A percentile compares a stretch with the other conserved stretches of the same genome.
Evolutionary conservation across 78 protist species (phyloP).

Genomic region (Dictyostelium citrinum): DNA sequence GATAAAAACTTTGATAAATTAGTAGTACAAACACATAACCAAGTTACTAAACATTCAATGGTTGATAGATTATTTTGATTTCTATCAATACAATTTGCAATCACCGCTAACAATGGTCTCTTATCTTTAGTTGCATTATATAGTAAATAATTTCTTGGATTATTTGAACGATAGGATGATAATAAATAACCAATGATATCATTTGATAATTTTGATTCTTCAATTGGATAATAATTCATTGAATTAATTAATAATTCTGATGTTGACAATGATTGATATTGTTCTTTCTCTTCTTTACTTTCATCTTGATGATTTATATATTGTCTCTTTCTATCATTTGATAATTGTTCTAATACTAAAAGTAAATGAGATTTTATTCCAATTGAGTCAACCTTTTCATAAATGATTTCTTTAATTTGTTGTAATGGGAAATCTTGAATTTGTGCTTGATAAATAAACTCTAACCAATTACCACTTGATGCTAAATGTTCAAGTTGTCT

Average conservation of each 20-base stretch:
- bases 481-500: constrained; percentile 44
- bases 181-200: constrained; percentile 48
- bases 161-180: constrained; percentile 26
- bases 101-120: constrained; percentile 30
- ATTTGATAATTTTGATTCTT: constrained; percentile 10
- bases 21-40: constrained; percentile 29
- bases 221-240: constrained; percentile 26
- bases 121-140: constrained; percentile 32
- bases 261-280: too few relatives aligned
- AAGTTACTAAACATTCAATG: constrained; percentile 44
- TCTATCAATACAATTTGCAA: constrained; percentile 32
- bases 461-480: constrained; percentile 26
- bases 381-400: not conserved
- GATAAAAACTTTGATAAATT: not conserved
- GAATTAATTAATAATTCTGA: constrained; percentile 16
- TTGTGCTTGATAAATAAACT: constrained; percentile 44
- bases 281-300: not conserved
- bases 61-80: not conserved
- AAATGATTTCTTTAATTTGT: constrained; percentile 30
- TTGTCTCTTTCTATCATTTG: constrained; percentile 29
- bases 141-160: constrained; percentile 32
- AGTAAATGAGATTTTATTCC: constrained; percentile 29
- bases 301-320: not conserved
- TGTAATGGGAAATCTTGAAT: constrained; percentile 23
- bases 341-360: constrained; percentile 23